phyloP scores from a whole-genome alignment of 805 yeast species.

The Candida wancherniae region DNA sequence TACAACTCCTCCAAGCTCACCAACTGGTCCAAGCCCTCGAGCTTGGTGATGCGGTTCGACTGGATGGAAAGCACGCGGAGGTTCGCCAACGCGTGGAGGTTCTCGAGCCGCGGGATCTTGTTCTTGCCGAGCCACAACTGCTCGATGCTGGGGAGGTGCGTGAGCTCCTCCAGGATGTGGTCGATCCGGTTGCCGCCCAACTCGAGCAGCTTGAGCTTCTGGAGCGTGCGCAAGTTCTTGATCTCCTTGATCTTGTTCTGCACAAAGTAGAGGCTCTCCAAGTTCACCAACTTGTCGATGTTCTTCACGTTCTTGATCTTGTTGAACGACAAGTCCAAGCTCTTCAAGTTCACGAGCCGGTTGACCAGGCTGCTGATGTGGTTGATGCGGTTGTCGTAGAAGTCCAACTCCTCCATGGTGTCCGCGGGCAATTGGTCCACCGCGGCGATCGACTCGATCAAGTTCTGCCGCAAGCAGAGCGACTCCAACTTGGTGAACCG shows the following conservation, averaged over 20 bases:
- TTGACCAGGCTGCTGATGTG: conserved; percentile 74
- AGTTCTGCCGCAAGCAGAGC: conserved; percentile 78
- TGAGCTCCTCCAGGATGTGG: conserved; percentile 51
- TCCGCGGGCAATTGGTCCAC: conserved; percentile 57
- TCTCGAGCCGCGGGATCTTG: conserved; percentile 59
- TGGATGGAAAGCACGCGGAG: conserved; percentile 82
- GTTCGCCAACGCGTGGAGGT: conserved; percentile 53
- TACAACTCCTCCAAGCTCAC: conserved; percentile 79
- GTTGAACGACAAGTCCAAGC: conserved; percentile 83
- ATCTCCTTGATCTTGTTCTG: conserved; percentile 81
- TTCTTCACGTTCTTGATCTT: conserved; percentile 83
- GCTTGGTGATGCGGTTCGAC: conserved; percentile 69
- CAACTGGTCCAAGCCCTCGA: conserved; percentile 77
- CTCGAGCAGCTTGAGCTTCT: conserved; percentile 64
- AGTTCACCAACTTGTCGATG: conserved; percentile 52
- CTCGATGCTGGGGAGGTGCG: conserved; percentile 50
- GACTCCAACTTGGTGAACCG: conserved; percentile 54
- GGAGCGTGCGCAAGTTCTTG: conserved; percentile 55
- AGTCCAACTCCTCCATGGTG: conserved; percentile 70
- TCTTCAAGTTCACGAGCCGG: conserved; percentile 51
- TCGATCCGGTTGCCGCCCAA: conserved; percentile 83
- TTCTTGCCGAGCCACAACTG: conserved; percentile 95
- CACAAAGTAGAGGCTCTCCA: conserved; percentile 75
- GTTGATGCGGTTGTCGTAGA: conserved; percentile 86
- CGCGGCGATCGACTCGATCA: conserved; percentile 61